Percentiles rank a stretch among this genome's conserved stretches.
phyloP scores from a whole-genome alignment of 345 rosid species.

The Carallia brachiata region DNA sequence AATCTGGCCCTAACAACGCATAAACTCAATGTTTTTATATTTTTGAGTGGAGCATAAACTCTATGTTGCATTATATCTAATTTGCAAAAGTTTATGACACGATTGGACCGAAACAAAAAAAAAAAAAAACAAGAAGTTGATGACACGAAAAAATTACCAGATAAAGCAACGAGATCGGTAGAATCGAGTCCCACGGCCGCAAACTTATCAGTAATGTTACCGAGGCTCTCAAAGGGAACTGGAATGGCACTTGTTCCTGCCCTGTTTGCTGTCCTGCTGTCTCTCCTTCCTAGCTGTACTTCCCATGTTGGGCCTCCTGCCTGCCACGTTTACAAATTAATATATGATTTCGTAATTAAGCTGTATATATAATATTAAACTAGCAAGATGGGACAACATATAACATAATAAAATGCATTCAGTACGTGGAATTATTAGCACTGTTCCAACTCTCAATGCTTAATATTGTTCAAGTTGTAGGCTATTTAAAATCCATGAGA shows the following conservation, averaged over 20 bases:
- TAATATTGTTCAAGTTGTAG: no score
- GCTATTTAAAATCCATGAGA: no score
- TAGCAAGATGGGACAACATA: no score
- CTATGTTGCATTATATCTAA: background rate
- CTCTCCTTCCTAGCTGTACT: slow-evolving; percentile 32
- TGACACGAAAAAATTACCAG: slow-evolving; percentile 14
- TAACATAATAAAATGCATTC: no score
- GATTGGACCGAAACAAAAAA: no score
- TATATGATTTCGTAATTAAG: no score
- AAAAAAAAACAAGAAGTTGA: background rate
- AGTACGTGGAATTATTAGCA: no score
- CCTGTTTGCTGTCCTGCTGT: slow-evolving; percentile 20
- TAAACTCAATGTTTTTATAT: background rate
- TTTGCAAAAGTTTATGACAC: background rate
- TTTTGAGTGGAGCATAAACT: no score
- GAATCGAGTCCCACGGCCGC: slow-evolving; percentile 21
- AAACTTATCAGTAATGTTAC: background rate
- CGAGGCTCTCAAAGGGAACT: slow-evolving; percentile 2
- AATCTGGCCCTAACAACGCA: no score
- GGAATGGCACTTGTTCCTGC: slow-evolving; percentile 18
- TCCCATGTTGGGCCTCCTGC: slow-evolving; percentile 36
- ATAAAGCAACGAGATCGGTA: slow-evolving; percentile 30
- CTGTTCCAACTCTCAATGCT: no score
- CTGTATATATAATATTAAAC: no score
- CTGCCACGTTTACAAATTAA: slow-evolving; percentile 8